phyloP scores from a whole-genome alignment of 768 basidiomycete species.

The Antrodiella citrinella region DNA sequence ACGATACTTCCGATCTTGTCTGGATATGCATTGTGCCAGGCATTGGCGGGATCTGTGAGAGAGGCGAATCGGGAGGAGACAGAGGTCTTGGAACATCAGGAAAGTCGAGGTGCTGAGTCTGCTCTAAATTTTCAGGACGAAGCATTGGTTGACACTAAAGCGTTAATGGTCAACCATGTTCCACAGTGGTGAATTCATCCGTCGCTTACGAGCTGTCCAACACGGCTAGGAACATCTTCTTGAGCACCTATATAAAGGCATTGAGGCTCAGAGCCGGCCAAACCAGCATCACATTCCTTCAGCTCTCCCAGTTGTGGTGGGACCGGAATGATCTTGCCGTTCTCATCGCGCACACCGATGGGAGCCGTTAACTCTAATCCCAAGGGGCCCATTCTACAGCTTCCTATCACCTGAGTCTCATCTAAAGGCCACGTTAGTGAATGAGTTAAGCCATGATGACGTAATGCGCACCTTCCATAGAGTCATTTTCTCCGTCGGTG shows the following conservation, averaged over 20 bases:
- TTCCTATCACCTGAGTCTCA: conserved; percentile 2
- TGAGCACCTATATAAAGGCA: conserved; percentile 41
- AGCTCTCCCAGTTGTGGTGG: conserved; percentile 22
- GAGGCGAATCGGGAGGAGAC: conserved; percentile 16
- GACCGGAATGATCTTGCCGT: conserved; percentile 43
- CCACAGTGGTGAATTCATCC: not conserved
- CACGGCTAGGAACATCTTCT: conserved; percentile 42
- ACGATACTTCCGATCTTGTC: not conserved
- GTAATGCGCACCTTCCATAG: conserved; percentile 10
- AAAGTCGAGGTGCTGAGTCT: conserved; percentile 31
- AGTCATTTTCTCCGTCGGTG: conserved; percentile 53
- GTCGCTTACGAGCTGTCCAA: conserved; percentile 48
- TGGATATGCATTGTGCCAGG: not conserved
- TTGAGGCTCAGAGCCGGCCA: conserved; percentile 2
- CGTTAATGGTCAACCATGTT: not conserved
- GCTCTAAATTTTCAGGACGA: conserved; percentile 4
- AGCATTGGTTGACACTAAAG: not conserved
- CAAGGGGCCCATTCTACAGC: conserved; percentile 1
- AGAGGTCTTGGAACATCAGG: conserved; percentile 21
- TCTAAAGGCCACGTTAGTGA: not conserved
- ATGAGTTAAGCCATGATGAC: conserved; percentile 2
- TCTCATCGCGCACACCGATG: conserved; percentile 49
- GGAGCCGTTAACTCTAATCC: conserved; percentile 27
- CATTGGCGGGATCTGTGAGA: conserved; percentile 8
- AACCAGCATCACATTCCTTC: no score